Evolutionary conservation across 2,329 filamentous ascomycete genomes (phyloP), one percentile per base, ranked within the genome.

Genomic region (Colletotrichum navitas): DNA sequence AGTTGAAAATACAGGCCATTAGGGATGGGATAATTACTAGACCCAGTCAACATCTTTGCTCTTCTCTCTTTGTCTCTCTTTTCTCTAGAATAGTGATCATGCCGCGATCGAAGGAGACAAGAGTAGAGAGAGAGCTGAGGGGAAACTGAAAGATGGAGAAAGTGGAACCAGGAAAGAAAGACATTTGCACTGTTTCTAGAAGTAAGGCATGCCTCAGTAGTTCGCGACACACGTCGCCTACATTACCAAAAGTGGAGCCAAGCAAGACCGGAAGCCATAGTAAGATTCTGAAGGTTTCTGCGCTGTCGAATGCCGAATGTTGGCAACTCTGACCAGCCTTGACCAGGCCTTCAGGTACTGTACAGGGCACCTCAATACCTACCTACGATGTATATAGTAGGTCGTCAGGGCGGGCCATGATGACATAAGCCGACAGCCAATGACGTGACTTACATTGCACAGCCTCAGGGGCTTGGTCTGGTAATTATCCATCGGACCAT

Each of bases 391-490:
- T 39, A 14, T 3, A 10, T 14, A 11, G 47, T 51, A 11, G 14
- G 36, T 12, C 16, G 6, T 1, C 21, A 10, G 12, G 5, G 24
- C 24, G 32, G 47, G 29, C 1, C 47, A 12, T 52, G 60, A 63
- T 63, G 60, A 63, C 59, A 52, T 63, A 63, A 63, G 45, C 18
- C 3, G 5, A 3, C 5, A 5, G n/a, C 18, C 45, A 5, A 52
- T 63, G 60, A 63, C 60, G 60, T 39, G 32, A 32, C 51, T 12
- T 24, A 36, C 36, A 41, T 7, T 63, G 60, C 47, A 63, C 60
- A 63, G 60, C 60, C 60, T 63, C 60, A 63, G 47, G 60, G 36
- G 60, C 47, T 63, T 34, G 11, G 21, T 24, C 60, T 61, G 26
- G 39, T 10, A n/a, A n/a, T 45, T n/a, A 45, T n/a, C 21, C 8